phyloP scores from a whole-genome alignment of 768 basidiomycete genomes.

The Collybia mongolica region DNA sequence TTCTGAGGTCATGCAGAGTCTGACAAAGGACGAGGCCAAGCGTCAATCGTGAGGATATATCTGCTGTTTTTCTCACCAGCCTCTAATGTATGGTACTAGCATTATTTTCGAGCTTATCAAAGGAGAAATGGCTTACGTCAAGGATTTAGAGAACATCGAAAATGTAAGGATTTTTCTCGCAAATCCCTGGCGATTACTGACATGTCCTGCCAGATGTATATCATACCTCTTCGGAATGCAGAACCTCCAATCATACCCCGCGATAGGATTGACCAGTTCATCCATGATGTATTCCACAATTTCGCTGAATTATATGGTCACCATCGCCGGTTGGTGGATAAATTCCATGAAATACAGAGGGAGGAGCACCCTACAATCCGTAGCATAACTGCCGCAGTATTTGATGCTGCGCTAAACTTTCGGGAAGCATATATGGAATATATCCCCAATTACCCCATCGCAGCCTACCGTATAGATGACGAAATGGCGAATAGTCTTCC shows the following conservation, averaged over 20 bases:
- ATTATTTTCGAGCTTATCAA: constrained; percentile 95
- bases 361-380: constrained; percentile 82
- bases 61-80: background rate
- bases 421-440: constrained; percentile 92
- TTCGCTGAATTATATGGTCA: constrained; percentile 72
- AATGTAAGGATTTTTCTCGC: constrained; percentile 42
- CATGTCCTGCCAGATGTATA: constrained; percentile 62
- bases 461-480: constrained; percentile 82
- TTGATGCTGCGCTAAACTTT: constrained; percentile 91
- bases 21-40: constrained; percentile 76
- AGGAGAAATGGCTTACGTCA: constrained; percentile 94
- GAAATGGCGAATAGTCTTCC: constrained; percentile 80
- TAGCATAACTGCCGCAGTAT: constrained; percentile 79
- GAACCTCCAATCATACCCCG: constrained; percentile 78
- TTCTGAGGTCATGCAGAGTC: constrained; percentile 54
- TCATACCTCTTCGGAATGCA: constrained; percentile 67
- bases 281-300: constrained; percentile 89
- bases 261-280: constrained; percentile 71
- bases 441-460: constrained; percentile 90
- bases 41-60: constrained; percentile 72
- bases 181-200: background rate
- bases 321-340: constrained; percentile 73
- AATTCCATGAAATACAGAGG: constrained; percentile 82
- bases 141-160: constrained; percentile 85
- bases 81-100: constrained; percentile 34